These are phyloP conservation scores for Calocera cornea DNA, from an alignment of 768 basidiomycete species.

Conservation along the genomic window DNA sequence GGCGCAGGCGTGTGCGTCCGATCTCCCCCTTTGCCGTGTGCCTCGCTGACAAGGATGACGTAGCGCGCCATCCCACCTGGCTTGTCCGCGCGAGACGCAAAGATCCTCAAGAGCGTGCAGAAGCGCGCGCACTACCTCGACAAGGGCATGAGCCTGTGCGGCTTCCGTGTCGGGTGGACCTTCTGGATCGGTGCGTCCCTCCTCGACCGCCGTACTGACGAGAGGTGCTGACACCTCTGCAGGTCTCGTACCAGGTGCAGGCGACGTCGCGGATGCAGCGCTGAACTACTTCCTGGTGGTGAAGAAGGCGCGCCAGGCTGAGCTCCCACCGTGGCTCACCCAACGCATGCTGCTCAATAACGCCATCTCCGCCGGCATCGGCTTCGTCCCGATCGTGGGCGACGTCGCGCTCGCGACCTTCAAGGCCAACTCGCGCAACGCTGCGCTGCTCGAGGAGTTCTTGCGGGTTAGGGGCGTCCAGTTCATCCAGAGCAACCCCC, in stretches of 20 bases:
- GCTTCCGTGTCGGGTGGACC: constrained; percentile 76
- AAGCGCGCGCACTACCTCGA: constrained; percentile 58
- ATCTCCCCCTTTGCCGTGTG: not conserved
- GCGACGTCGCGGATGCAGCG: constrained; percentile 46
- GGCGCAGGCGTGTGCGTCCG: constrained; percentile 40
- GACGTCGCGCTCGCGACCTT: constrained; percentile 62
- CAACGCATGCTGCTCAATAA: constrained; percentile 68
- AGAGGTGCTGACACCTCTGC: not conserved
- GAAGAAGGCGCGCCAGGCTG: constrained; percentile 58
- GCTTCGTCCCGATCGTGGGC: constrained; percentile 49
- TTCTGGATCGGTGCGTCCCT: constrained; percentile 45
- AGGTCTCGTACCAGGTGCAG: constrained; percentile 56
- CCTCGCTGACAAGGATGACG: not conserved
- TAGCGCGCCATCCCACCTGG: constrained; percentile 64
- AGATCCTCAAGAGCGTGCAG: constrained; percentile 60
- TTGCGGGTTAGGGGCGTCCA: constrained; percentile 65
- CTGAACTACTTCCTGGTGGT: constrained; percentile 70
- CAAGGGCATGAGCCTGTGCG: constrained; percentile 68
- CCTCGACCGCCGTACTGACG: not conserved
- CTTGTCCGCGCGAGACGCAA: constrained; percentile 58
- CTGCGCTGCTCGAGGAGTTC: constrained; percentile 71
- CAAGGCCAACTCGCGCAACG: constrained; percentile 86
- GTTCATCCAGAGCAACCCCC: constrained; percentile 33
- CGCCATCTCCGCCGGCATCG: constrained; percentile 48
- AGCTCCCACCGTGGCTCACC: constrained; percentile 53